These are phyloP conservation scores for Diaporthe sp. DNA, from an alignment of 2,329 filamentous ascomycete genomes.

Conservation along the genomic window DNA sequence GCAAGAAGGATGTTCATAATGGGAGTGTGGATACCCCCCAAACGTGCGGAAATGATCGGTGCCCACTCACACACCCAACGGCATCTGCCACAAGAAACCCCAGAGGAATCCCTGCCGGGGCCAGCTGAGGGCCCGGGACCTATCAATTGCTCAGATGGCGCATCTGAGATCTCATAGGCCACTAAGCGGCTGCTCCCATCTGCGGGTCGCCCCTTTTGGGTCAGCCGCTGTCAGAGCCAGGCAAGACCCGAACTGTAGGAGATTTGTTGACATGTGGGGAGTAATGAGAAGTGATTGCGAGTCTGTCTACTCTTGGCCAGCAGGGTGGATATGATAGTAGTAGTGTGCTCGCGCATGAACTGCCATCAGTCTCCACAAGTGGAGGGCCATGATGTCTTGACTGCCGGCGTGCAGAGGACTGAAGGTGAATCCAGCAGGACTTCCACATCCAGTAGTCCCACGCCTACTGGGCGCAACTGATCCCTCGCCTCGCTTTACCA, in stretches of 20 bases:
- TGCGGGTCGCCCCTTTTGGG: slow-evolving; percentile 38
- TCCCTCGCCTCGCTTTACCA: not conserved
- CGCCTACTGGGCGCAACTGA: not conserved
- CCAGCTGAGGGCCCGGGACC: slow-evolving; percentile 10
- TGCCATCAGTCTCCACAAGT: slow-evolving; percentile 4
- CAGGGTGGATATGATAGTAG: slow-evolving; percentile 16
- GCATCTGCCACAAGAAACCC: slow-evolving; percentile 13
- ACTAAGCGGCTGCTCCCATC: slow-evolving; percentile 28
- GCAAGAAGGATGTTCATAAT: slow-evolving; percentile 7
- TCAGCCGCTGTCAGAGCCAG: slow-evolving; percentile 35
- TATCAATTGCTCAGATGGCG: slow-evolving; percentile 32
- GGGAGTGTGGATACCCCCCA: slow-evolving; percentile 5
- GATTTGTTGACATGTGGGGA: slow-evolving; percentile 22
- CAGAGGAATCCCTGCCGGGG: slow-evolving; percentile 30
- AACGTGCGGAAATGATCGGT: slow-evolving; percentile 31
- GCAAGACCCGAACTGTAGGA: slow-evolving; percentile 22
- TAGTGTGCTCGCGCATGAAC: not conserved
- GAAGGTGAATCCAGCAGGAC: slow-evolving; percentile 1
- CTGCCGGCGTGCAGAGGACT: not conserved
- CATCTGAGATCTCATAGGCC: slow-evolving; percentile 38
- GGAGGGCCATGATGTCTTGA: slow-evolving; percentile 3
- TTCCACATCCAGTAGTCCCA: not conserved
- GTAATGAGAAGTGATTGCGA: slow-evolving; percentile 9
- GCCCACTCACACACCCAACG: slow-evolving; percentile 29
- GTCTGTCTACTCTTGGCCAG: slow-evolving; percentile 15